These are phyloP conservation scores for Teunomyces pallodes DNA, from an alignment of 805 yeast genomes.

Conservation along the genomic window DNA sequence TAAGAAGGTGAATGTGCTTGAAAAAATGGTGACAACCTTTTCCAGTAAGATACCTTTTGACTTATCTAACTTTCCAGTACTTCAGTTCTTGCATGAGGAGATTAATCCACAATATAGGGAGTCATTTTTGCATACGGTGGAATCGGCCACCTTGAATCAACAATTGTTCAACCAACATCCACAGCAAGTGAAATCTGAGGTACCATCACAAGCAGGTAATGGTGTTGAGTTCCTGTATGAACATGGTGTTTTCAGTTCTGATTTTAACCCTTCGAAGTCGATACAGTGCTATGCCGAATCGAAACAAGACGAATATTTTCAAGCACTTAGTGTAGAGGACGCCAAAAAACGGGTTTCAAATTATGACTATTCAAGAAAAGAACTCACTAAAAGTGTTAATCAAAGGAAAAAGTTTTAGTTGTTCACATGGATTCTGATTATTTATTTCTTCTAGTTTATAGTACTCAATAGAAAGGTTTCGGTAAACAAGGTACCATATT, in stretches of 20 bases:
- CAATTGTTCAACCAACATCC: not conserved
- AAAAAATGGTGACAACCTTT: conserved; percentile 16
- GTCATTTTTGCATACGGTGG: not conserved
- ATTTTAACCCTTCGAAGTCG: conserved; percentile 22
- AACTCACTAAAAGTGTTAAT: conserved; percentile 1
- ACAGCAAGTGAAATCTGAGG: conserved; percentile 8
- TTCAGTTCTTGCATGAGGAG: conserved; percentile 9
- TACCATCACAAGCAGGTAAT: conserved; percentile 9
- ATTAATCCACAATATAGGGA: not conserved
- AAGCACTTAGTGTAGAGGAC: not conserved
- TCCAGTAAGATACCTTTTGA: conserved; percentile 10
- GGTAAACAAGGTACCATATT: no score
- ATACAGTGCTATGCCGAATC: conserved; percentile 8
- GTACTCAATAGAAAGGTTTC: no score
- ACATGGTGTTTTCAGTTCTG: conserved; percentile 25
- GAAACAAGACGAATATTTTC: conserved; percentile 10
- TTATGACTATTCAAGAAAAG: conserved; percentile 4
- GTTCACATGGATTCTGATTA: not conserved
- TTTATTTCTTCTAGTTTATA: not conserved
- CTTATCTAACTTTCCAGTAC: conserved; percentile 17
- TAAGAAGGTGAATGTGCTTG: conserved; percentile 15
- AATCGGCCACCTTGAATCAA: not conserved
- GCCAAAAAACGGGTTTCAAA: not conserved
- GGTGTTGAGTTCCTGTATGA: conserved; percentile 16
- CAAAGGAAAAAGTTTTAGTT: not conserved